These are phyloP conservation scores for Colletotrichum scovillei DNA, from an alignment of 2,329 filamentous ascomycete genomes.

Conservation along the genomic window DNA sequence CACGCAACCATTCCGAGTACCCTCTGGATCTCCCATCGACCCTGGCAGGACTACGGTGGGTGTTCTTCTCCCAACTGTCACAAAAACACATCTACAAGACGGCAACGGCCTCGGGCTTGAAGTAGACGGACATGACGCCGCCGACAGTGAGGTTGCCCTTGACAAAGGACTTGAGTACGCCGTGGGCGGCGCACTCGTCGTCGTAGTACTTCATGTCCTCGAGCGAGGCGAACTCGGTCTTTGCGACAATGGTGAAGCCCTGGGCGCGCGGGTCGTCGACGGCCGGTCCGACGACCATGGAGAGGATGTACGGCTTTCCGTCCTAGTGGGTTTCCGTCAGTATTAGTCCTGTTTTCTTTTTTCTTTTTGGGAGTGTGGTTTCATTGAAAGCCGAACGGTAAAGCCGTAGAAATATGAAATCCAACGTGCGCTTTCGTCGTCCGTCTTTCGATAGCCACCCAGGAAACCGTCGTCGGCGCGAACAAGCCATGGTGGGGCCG, in stretches of 20 bases:
- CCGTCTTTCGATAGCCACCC: background rate
- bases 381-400: too few species aligned
- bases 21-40: background rate
- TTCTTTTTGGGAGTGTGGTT: too few species aligned
- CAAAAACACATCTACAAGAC: background rate
- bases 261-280: slow-evolving; percentile 69
- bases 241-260: slow-evolving; percentile 73
- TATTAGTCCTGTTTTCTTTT: too few species aligned
- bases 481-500: background rate
- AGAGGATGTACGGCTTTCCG: slow-evolving; percentile 76
- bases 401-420: too few species aligned
- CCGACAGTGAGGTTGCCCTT: slow-evolving; percentile 45
- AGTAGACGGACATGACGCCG: slow-evolving; percentile 54
- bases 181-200: slow-evolving; percentile 57
- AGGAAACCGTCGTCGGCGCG: background rate
- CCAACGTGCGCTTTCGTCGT: background rate
- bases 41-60: too few species aligned
- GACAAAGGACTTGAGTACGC: slow-evolving; percentile 51
- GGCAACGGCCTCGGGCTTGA: slow-evolving; percentile 47
- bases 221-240: slow-evolving; percentile 71
- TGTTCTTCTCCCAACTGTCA: background rate
- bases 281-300: slow-evolving; percentile 63
- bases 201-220: slow-evolving; percentile 81
- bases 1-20: background rate
- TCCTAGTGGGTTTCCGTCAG: slow-evolving; percentile 59